These are phyloP conservation scores for Warburgia ugandensis DNA, from an alignment of 164 flowering plant species.

Conservation along the genomic window DNA sequence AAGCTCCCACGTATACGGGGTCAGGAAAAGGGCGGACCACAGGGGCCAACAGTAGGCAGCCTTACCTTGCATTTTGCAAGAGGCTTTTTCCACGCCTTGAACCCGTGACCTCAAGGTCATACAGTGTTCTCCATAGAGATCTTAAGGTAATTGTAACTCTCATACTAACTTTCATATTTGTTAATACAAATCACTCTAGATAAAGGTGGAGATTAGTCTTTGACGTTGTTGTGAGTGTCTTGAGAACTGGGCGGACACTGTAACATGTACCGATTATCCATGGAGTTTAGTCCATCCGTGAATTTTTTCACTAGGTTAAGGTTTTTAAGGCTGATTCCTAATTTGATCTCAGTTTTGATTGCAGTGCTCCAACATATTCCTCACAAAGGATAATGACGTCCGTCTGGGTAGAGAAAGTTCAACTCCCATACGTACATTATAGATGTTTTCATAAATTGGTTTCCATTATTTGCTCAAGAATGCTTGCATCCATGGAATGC, in stretches of 20 bases:
- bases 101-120: not conserved
- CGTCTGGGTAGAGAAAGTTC: conserved; percentile 67
- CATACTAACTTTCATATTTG: not conserved
- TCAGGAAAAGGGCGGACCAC: no score
- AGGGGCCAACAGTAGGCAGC: no score
- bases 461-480: not conserved
- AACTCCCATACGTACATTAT: not conserved
- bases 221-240: no score
- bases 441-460: no score
- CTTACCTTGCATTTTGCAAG: no score
- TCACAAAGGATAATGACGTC: conserved; percentile 74
- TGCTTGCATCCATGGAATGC: conserved; percentile 17
- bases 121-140: conserved; percentile 79
- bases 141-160: conserved; percentile 65
- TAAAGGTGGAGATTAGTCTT: not conserved
- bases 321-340: not conserved
- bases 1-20: no score
- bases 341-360: not conserved
- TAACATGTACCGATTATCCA: not conserved
- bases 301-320: not conserved
- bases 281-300: not conserved
- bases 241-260: not conserved
- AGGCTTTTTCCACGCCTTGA: not conserved
- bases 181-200: not conserved
- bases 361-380: conserved; percentile 94